Conservation (phyloP, 1,139 yeast species). For the Suhomyces kunorum region DNA sequence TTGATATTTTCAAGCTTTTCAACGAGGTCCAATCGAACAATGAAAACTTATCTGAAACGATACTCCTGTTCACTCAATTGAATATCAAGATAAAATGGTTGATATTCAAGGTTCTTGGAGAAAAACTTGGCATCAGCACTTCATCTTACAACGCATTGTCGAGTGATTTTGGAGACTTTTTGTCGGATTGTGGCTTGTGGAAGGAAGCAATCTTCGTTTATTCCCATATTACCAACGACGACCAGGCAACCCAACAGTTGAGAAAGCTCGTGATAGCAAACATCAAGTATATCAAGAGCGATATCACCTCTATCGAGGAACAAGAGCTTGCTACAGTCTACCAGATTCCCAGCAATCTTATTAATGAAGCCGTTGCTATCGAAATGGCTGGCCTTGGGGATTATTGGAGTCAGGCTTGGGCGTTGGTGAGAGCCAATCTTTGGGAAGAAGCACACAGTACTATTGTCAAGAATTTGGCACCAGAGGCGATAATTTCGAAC, state of each 20-base stretch:
- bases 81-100: slow-evolving; percentile 55
- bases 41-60: slow-evolving; percentile 3
- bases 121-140: neutral
- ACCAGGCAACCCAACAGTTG: slow-evolving; percentile 39
- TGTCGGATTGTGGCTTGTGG: slow-evolving; percentile 51
- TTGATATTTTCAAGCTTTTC: slow-evolving; percentile 29
- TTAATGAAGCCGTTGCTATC: slow-evolving; percentile 56
- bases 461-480: slow-evolving; percentile 64
- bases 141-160: slow-evolving; percentile 44
- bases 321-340: slow-evolving; percentile 36
- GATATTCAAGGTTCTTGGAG: slow-evolving; percentile 44
- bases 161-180: slow-evolving; percentile 52
- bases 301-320: slow-evolving; percentile 28
- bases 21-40: slow-evolving; percentile 9
- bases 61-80: slow-evolving; percentile 20
- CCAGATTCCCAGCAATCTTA: slow-evolving; percentile 47
- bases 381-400: slow-evolving; percentile 45
- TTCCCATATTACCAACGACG: slow-evolving; percentile 52
- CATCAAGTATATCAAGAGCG: slow-evolving; percentile 40
- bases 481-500: slow-evolving; percentile 56
- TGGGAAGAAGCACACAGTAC: slow-evolving; percentile 67
- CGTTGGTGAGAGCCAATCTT: slow-evolving; percentile 61
- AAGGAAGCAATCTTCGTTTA: slow-evolving; percentile 63
- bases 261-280: slow-evolving; percentile 49
- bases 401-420: slow-evolving; percentile 59